Conservation (phyloP, 495 filamentous ascomycete genomes). For the Penicillium atrosanguineum region DNA sequence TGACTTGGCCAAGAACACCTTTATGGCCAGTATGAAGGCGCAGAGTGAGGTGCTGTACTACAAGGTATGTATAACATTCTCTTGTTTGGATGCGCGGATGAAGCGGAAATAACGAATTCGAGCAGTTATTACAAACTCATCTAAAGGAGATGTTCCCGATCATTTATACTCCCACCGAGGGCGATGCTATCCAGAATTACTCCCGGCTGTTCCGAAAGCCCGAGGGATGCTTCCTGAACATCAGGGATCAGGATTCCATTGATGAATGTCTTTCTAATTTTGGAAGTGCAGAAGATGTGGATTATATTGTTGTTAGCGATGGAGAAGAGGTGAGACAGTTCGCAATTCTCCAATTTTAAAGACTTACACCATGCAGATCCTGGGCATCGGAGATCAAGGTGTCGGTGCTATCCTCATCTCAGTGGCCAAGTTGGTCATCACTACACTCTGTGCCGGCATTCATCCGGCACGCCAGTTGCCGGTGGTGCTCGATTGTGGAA, state of each 20-base stretch:
- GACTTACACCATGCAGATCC: slow-evolving; percentile 52
- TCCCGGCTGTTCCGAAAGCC: slow-evolving; percentile 75
- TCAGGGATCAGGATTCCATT: slow-evolving; percentile 52
- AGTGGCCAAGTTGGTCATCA: slow-evolving; percentile 77
- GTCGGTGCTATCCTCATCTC: slow-evolving; percentile 84
- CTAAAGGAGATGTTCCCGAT: slow-evolving; percentile 84
- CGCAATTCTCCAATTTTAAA: neutral
- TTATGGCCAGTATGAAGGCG: slow-evolving; percentile 74
- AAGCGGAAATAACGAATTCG: neutral
- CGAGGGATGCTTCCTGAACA: slow-evolving; percentile 65
- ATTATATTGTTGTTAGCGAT: slow-evolving; percentile 88
- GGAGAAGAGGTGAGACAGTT: slow-evolving; percentile 52
- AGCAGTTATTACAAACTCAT: slow-evolving; percentile 60
- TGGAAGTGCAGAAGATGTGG: slow-evolving; percentile 69
- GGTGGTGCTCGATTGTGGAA: slow-evolving; percentile 85
- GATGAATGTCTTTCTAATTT: slow-evolving; percentile 64
- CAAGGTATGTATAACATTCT: slow-evolving; percentile 9
- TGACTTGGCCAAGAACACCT: slow-evolving; percentile 76
- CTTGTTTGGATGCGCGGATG: neutral
- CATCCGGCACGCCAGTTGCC: slow-evolving; percentile 77
- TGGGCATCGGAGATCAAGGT: slow-evolving; percentile 91
- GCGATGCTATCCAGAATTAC: slow-evolving; percentile 86
- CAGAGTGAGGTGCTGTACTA: slow-evolving; percentile 61
- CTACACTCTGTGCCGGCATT: slow-evolving; percentile 81
- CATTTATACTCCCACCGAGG: slow-evolving; percentile 89